phyloP scores from a whole-genome alignment of 306 rosid species.

The Sicyos edulis region DNA sequence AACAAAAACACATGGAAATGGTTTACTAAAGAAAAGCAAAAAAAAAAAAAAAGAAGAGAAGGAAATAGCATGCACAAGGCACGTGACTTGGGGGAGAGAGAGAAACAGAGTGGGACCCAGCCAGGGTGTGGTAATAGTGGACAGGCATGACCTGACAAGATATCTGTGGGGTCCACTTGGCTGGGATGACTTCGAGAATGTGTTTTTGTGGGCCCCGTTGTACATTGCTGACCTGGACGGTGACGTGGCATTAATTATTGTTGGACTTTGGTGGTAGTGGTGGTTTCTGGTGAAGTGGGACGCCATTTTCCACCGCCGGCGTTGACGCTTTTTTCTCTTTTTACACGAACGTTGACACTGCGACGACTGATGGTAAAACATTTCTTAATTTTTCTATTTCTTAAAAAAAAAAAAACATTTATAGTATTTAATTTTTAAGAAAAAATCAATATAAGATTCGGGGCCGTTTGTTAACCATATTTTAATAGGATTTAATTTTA shows the following conservation, averaged over 20 bases:
- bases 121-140: slow-evolving; percentile 17
- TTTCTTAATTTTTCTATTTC: too few relatives aligned
- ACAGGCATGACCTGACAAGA: slow-evolving; percentile 31
- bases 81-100: neutral
- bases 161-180: slow-evolving; percentile 17
- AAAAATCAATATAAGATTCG: too few relatives aligned
- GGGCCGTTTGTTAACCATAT: too few relatives aligned
- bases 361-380: too few relatives aligned
- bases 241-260: slow-evolving; percentile 26
- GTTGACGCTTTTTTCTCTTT: neutral
- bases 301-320: neutral
- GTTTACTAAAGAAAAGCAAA: too few relatives aligned
- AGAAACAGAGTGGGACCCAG: slow-evolving; percentile 6
- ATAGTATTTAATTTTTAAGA: too few relatives aligned
- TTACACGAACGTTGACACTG: neutral
- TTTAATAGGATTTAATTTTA: too few relatives aligned
- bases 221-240: neutral
- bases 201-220: neutral
- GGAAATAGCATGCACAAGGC: neutral
- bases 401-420: too few relatives aligned
- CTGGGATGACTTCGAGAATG: slow-evolving; percentile 16
- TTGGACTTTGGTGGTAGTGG: neutral
- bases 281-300: slow-evolving; percentile 7
- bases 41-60: neutral
- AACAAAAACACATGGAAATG: too few relatives aligned